Base-by-base conservation (phyloP, 768 basidiomycete genomes). In the Panaeolus papilionaceus region DNA sequence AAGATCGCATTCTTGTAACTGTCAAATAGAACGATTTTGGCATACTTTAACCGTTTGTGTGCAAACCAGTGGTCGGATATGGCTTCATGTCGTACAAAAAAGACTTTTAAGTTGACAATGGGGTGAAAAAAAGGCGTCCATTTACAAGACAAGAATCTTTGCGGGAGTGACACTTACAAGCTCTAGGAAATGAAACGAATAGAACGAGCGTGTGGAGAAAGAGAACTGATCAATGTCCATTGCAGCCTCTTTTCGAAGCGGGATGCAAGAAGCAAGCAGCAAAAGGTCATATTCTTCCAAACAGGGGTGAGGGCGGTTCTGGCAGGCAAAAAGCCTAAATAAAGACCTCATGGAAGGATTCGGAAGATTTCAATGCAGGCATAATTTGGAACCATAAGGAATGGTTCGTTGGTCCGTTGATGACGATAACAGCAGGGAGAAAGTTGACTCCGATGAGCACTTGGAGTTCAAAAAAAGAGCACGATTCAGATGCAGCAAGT, bases 111-210 rank as follows among this genome's bases (percentile, higher is more conserved):
- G 54, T 58, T 58, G 54, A 28, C 54, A 28, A 54, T 40, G 65
- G 58, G 40, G 54, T 67, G 20, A 16, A 61, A 62, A 40, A 61
- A 66, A 64, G 49, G 12, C 44, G 44, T 51, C 11, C 65, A 42
- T 38, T 64, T 3, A 40, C 64, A 61, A 42, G 66, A 64, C 65
- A 66, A 63, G 65, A 65, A 64, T 38, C 62, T 44, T 61, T 26
- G 67, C 70, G 70, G 72, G 67, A 70, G 54, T 71, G 65, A 73
- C 72, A 71, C 66, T 73, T 70, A 67, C 69, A 67, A 62, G 61
- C 66, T 68, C 54, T 33, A 58, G 3, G 54, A 58, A 49, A 64
- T 65, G 63, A 42, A 62, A 68, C 61, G 70, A 70, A 67, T 67
- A 39, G 65, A 67, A 62, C 67, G 68, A 71, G 69, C 64, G 67